Evolutionary conservation across 257 asterid species (phyloP).

Genomic region (Forsythia suspensa): DNA sequence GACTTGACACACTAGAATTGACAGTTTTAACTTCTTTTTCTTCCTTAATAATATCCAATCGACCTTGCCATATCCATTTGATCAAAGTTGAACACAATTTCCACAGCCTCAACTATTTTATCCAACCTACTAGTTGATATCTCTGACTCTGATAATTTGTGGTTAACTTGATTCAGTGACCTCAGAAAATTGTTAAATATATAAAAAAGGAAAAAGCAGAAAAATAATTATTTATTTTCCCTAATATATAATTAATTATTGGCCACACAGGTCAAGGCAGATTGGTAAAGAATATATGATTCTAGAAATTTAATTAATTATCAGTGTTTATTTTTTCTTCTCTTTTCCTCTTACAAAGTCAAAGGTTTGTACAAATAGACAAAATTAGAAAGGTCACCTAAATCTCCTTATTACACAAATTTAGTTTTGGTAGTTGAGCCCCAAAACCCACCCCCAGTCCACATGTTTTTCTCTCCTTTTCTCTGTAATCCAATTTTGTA

Average conservation of each 20-base stretch:
- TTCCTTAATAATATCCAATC: too few relatives aligned
- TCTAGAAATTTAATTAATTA: background rate
- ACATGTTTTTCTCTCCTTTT: conserved; percentile 15
- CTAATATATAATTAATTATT: background rate
- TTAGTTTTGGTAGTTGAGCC: conserved; percentile 71
- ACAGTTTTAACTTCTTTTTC: too few relatives aligned
- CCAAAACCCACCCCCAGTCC: conserved; percentile 26
- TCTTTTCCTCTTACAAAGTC: background rate
- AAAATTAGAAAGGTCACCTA: conserved; percentile 31
- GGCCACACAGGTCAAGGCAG: background rate
- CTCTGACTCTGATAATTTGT: too few relatives aligned
- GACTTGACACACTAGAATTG: too few relatives aligned
- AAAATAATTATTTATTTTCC: background rate
- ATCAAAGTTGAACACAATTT: too few relatives aligned
- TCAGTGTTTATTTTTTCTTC: background rate
- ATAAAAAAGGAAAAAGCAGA: too few relatives aligned
- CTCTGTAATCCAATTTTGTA: background rate
- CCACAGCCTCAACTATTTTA: too few relatives aligned
- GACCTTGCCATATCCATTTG: too few relatives aligned
- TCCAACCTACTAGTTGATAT: too few relatives aligned
- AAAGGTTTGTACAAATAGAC: background rate
- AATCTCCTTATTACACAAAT: conserved; percentile 11
- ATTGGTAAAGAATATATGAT: background rate
- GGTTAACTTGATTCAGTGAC: too few relatives aligned
- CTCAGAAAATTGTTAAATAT: too few relatives aligned